phyloP scores from a whole-genome alignment of 305 asterid genomes.

The Fraxinus velutina region DNA sequence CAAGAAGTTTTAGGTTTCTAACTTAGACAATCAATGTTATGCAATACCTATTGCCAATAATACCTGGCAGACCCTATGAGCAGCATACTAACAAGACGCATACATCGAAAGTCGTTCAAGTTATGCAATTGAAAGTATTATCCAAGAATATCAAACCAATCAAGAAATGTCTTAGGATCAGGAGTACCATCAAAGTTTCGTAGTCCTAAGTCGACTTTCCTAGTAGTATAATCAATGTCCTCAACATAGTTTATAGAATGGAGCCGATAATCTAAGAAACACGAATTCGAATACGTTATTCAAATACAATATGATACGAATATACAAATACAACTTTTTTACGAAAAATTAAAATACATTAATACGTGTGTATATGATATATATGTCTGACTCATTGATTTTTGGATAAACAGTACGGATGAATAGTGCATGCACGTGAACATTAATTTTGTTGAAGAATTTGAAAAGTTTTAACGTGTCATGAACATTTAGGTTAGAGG shows the following conservation, averaged over 20 bases:
- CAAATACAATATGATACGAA: not conserved
- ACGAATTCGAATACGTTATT: not conserved
- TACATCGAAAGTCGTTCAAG: not conserved
- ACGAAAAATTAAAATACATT: too few relatives aligned
- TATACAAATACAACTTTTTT: not conserved
- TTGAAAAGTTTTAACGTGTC: not conserved
- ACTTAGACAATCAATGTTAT: not conserved
- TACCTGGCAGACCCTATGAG: not conserved
- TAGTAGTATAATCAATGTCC: not conserved
- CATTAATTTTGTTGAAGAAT: too few relatives aligned
- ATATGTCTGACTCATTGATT: too few relatives aligned
- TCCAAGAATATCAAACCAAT: not conserved
- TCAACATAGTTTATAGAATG: not conserved
- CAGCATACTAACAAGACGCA: not conserved
- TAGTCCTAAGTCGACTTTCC: not conserved
- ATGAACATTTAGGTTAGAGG: not conserved
- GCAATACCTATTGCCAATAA: not conserved
- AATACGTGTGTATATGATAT: too few relatives aligned
- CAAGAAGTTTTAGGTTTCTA: not conserved
- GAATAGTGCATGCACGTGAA: not conserved
- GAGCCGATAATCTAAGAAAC: not conserved
- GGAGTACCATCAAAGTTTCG: not conserved
- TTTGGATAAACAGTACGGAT: not conserved
- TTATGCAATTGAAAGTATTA: not conserved
- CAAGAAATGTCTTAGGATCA: not conserved